These are phyloP conservation scores for Rhodomyrtus tomentosa DNA, from an alignment of 345 rosid species.

Conservation along the genomic window DNA sequence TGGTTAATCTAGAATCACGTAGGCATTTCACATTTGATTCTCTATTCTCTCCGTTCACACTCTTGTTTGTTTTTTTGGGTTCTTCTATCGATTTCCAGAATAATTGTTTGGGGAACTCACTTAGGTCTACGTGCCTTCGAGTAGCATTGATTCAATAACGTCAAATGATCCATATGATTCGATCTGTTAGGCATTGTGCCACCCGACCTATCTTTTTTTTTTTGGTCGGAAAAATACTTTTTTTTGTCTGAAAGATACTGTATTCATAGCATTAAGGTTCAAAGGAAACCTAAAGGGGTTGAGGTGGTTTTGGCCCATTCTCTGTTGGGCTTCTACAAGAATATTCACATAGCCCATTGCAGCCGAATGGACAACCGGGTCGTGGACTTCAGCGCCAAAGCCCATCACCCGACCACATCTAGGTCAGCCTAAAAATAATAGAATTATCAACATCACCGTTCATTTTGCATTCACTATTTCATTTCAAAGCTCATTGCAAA, in stretches of 20 bases:
- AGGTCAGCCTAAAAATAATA: background rate
- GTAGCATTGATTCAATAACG: background rate
- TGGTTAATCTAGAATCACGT: background rate
- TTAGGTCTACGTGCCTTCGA: background rate
- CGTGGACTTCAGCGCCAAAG: no score
- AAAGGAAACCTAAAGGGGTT: no score
- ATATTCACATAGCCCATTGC: no score
- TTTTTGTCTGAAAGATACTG: no score
- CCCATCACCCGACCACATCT: background rate
- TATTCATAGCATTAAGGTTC: no score
- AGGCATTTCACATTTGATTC: background rate
- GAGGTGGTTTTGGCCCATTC: no score
- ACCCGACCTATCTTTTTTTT: no score
- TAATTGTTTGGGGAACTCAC: background rate
- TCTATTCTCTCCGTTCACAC: background rate
- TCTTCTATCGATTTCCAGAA: background rate
- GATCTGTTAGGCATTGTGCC: background rate
- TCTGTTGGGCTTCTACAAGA: no score
- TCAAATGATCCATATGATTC: background rate
- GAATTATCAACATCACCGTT: background rate
- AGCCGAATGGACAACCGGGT: no score
- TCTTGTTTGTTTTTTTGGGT: background rate
- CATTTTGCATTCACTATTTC: background rate
- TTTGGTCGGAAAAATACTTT: no score
- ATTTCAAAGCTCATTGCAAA: background rate